Conservation (phyloP, 176 grass and related monocot genomes). For the Cenchrus americanus region DNA sequence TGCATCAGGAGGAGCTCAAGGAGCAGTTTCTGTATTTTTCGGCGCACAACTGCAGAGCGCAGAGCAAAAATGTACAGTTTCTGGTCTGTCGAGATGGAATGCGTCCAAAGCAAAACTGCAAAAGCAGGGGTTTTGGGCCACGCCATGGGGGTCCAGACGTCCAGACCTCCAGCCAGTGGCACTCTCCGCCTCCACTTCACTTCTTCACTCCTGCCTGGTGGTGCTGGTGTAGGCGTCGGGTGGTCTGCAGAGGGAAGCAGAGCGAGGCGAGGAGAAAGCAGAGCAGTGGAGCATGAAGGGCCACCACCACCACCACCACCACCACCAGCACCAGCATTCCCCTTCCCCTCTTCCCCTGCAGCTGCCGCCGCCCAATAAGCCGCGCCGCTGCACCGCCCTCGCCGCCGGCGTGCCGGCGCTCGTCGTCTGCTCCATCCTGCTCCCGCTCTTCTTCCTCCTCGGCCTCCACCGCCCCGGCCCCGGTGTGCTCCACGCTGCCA, state of each 20-base stretch:
- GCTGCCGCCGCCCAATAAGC: conserved; percentile 34
- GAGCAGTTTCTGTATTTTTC: no score
- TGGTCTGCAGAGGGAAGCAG: no score
- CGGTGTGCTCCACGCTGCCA: conserved; percentile 23
- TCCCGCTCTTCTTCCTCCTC: conserved; percentile 72
- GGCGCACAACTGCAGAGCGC: no score
- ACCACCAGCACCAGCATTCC: conserved; percentile 25
- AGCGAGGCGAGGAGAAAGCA: neutral
- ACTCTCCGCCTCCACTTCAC: no score
- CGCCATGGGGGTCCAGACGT: no score
- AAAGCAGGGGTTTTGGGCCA: neutral
- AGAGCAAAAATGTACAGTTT: no score
- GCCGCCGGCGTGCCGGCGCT: conserved; percentile 65
- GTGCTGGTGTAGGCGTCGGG: no score
- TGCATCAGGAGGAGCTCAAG: no score
- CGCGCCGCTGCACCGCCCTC: conserved; percentile 58
- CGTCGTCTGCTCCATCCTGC: conserved; percentile 76
- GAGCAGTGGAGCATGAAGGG: conserved; percentile 54
- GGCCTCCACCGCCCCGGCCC: conserved; percentile 56
- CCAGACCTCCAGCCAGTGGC: no score
- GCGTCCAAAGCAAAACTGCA: conserved; percentile 37
- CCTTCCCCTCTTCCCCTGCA: conserved; percentile 29
- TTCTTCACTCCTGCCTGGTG: no score
- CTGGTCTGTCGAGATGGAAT: no score
- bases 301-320: conserved; percentile 44